phyloP scores from a whole-genome alignment of 306 rosid species.

The Oemleria cerasiformis region DNA sequence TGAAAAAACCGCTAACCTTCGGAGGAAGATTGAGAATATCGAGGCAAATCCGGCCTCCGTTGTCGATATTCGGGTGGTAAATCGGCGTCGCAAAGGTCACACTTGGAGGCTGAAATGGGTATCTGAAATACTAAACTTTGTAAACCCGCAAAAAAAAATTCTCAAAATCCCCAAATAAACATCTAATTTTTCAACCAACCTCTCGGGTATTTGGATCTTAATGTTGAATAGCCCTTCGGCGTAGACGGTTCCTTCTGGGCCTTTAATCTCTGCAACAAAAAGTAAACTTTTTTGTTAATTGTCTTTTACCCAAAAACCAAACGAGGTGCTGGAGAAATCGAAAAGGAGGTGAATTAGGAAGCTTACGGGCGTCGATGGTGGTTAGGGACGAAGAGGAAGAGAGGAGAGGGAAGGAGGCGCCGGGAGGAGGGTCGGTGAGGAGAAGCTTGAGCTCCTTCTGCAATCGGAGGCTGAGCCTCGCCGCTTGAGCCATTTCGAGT shows the following conservation, averaged over 20 bases:
- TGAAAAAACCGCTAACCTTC: slow-evolving; percentile 20
- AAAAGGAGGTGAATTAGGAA: background rate
- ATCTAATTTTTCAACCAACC: slow-evolving; percentile 6
- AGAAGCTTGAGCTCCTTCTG: slow-evolving; percentile 48
- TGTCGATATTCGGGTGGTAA: slow-evolving; percentile 46
- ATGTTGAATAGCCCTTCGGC: slow-evolving; percentile 30
- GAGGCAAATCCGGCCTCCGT: slow-evolving; percentile 43
- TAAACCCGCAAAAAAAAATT: background rate
- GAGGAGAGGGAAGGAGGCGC: slow-evolving; percentile 33
- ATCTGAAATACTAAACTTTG: slow-evolving; percentile 10
- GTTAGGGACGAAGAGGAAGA: slow-evolving; percentile 24
- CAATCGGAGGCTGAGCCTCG: slow-evolving; percentile 40
- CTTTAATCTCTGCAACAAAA: slow-evolving; percentile 23
- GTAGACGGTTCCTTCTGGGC: slow-evolving; percentile 41
- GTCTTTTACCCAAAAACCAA: background rate
- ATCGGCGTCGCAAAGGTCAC: slow-evolving; percentile 41
- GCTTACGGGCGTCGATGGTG: slow-evolving; percentile 35
- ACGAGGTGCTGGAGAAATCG: background rate
- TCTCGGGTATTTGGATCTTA: slow-evolving; percentile 37
- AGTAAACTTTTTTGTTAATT: background rate
- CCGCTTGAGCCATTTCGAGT: slow-evolving; percentile 38
- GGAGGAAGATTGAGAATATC: slow-evolving; percentile 48
- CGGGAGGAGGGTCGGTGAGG: slow-evolving; percentile 44
- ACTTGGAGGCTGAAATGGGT: slow-evolving; percentile 45
- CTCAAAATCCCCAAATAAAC: background rate